Evolutionary conservation across 306 rosid species (phyloP).

Genomic region (Pyrus bretschneideri): DNA sequence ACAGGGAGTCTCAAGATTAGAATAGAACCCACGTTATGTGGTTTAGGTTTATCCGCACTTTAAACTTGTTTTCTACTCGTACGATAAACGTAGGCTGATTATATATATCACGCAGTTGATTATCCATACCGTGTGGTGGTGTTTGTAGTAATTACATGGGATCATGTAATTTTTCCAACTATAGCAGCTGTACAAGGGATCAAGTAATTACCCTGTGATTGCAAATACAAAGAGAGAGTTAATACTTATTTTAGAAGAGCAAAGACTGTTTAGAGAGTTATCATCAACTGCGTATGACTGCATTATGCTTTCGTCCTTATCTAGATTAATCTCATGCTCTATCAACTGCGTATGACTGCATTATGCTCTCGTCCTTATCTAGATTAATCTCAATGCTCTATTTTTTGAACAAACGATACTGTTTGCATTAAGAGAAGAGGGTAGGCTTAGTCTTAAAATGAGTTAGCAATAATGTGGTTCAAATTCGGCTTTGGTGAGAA

Average conservation of each 20-base stretch:
- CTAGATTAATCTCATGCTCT: background rate
- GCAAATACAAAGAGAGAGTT: background rate
- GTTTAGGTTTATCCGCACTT: too few relatives aligned
- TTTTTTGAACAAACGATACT: too few relatives aligned
- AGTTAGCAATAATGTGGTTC: too few relatives aligned
- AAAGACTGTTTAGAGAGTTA: background rate
- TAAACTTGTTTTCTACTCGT: too few relatives aligned
- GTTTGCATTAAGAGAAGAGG: too few relatives aligned
- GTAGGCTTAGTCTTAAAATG: too few relatives aligned
- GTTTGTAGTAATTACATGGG: background rate
- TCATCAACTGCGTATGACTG: background rate
- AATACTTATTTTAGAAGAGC: background rate
- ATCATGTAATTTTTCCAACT: too few relatives aligned
- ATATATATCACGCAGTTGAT: background rate
- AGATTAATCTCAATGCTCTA: too few relatives aligned
- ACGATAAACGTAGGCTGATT: too few relatives aligned
- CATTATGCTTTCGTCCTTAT: background rate
- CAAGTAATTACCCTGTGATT: background rate
- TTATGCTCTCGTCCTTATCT: background rate
- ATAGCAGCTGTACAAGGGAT: background rate
- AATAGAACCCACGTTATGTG: too few relatives aligned
- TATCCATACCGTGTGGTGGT: background rate
- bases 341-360: background rate
- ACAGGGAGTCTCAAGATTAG: too few relatives aligned
- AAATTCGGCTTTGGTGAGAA: fast-evolving